A percentile compares a stretch with the other conserved stretches of the same genome.
Conservation (phyloP, 2,329 filamentous ascomycete genomes). For the Apiospora aurea region DNA sequence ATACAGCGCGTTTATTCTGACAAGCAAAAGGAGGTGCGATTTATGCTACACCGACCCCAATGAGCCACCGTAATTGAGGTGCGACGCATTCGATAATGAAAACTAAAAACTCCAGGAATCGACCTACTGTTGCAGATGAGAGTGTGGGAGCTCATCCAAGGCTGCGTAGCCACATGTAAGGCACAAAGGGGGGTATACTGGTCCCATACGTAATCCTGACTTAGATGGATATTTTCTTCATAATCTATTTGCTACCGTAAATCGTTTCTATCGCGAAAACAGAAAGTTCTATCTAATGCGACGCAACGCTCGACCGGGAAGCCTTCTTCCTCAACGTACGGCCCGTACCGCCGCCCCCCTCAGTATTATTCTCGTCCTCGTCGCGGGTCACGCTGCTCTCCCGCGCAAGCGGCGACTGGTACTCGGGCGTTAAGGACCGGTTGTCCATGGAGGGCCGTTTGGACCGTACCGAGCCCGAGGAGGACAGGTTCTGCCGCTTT, state of each 20-base stretch:
- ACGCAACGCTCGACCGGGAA: conserved; percentile 25
- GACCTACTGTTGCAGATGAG: not conserved
- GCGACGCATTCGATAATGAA: too few species aligned
- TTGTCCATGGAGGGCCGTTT: conserved; percentile 55
- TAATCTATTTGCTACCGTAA: conserved; percentile 10
- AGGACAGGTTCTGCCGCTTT: conserved; percentile 50
- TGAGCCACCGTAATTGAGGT: not conserved
- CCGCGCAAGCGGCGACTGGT: conserved; percentile 59
- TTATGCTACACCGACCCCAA: too few species aligned
- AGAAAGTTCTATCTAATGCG: not conserved
- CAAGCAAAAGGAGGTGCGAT: too few species aligned
- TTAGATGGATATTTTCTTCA: not conserved
- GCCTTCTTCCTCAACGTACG: conserved; percentile 26
- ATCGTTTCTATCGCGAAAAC: not conserved
- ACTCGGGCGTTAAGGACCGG: conserved; percentile 62
- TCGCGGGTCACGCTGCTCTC: conserved; percentile 50
- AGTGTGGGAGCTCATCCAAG: not conserved
- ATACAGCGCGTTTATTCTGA: too few species aligned
- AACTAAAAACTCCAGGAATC: too few species aligned
- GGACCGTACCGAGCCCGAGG: conserved; percentile 46
- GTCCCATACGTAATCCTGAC: not conserved
- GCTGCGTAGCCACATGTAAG: not conserved
- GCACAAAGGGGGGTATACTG: not conserved
- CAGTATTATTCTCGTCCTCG: not conserved
- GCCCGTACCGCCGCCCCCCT: conserved; percentile 22